Base-by-base conservation (phyloP, 805 yeast genomes). In the Teunomyces pallodes region DNA sequence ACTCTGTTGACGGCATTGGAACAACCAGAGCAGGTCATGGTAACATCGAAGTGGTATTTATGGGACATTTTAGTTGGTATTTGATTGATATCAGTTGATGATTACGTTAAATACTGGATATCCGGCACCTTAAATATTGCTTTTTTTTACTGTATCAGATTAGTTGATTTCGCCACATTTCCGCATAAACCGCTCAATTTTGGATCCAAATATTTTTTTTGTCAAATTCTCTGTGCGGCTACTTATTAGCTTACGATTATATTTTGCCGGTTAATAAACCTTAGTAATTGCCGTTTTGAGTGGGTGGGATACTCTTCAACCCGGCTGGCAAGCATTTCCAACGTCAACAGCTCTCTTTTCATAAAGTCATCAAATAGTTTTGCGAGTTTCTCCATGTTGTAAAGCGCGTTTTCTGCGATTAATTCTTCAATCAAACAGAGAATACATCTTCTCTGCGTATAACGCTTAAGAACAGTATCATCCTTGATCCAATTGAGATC, bases 1-100 rank as follows among this genome's bases (percentile, higher is more conserved):
- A 83, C 97, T 59, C 87, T 81, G 66, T 83, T 81, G 43, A 92
- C 87, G 5, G 98, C 97, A 49, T 79, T 81, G 17, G 96, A 86
- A 69, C 99, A 92, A 13, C 96, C 89, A 10, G 86, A 79, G 62
- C 97, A 91, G 46, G 87, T 60, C 97, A 90, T 90, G 40, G 84
- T 74, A 48, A 91, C 97, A 52, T 90, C 79, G 65, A 81, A 90
- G 56, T 84, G 86, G 67, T 87, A 89, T 59, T 86, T 81, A 64
- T 83, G 83, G 8, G 79, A 57, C 82, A 78, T 79, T 40, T 47
- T 60, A 27, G 28, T 36, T 33, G 14, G 3, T 33, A 33, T 14
- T 33, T 10, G 33, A 33, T 6, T 33, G 24, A 20, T 1, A 20
- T 20, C 24, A 20, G 6, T 20, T 20, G 6, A 20, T 20, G 24